Conservation (phyloP, 768 basidiomycete species). For the Rhodocollybia butyracea region DNA sequence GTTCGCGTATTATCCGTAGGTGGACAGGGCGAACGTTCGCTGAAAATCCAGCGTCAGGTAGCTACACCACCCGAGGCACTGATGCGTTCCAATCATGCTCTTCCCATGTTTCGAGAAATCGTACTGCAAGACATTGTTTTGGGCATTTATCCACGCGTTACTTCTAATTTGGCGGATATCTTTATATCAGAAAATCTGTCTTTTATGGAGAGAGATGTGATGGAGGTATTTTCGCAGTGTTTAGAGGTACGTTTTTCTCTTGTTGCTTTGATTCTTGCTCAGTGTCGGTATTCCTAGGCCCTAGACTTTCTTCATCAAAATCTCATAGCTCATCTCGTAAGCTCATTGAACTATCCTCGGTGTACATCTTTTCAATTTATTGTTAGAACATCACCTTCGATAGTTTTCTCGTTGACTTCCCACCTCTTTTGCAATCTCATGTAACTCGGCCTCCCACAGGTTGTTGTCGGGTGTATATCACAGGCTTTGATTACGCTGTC, state of each 20-base stretch:
- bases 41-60: neutral
- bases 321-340: neutral
- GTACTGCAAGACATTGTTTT: slow-evolving; percentile 5
- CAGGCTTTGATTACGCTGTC: neutral
- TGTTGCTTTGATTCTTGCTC: neutral
- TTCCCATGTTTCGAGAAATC: slow-evolving; percentile 7
- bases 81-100: slow-evolving; percentile 2
- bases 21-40: neutral
- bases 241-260: neutral
- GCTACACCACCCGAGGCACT: slow-evolving; percentile 1
- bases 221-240: neutral
- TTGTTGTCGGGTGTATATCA: neutral
- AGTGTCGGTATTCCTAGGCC: neutral
- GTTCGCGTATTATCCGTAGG: neutral
- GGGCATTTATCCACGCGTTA: neutral
- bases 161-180: neutral
- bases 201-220: neutral
- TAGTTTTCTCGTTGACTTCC: neutral
- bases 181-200: neutral
- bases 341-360: neutral
- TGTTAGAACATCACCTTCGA: neutral
- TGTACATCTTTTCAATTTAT: neutral
- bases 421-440: neutral
- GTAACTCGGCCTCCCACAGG: neutral
- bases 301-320: slow-evolving; percentile 3